These are phyloP conservation scores for Huntiella bhutanensis DNA, from an alignment of 2,329 filamentous ascomycete genomes.

Conservation along the genomic window DNA sequence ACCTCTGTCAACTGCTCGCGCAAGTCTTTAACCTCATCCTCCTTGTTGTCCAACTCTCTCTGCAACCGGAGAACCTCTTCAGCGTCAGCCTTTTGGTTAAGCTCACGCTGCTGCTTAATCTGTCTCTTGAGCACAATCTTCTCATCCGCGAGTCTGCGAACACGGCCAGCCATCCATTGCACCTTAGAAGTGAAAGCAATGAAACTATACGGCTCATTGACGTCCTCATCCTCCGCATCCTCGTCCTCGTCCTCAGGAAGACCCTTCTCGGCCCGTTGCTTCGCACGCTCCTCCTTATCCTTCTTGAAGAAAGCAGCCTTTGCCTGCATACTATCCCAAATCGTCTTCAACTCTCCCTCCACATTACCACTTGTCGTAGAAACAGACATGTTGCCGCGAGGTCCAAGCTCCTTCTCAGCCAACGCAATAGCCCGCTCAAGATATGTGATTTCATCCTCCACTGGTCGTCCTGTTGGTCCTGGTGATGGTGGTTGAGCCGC, in stretches of 20 bases:
- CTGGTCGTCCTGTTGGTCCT: slow-evolving; percentile 31
- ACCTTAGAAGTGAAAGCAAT: slow-evolving; percentile 61
- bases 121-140: slow-evolving; percentile 78
- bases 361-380: slow-evolving; percentile 32
- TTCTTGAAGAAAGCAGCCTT: slow-evolving; percentile 35
- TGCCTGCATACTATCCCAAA: slow-evolving; percentile 38
- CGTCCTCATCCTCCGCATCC: slow-evolving; percentile 40
- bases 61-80: slow-evolving; percentile 33
- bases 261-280: slow-evolving; percentile 36
- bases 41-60: slow-evolving; percentile 11
- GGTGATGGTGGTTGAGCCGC: slow-evolving; percentile 38
- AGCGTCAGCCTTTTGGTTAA: slow-evolving; percentile 71
- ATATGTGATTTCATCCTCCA: slow-evolving; percentile 50
- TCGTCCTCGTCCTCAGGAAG: slow-evolving; percentile 40
- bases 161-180: slow-evolving; percentile 56
- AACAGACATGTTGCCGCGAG: slow-evolving; percentile 6
- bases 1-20: slow-evolving; percentile 11
- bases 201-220: slow-evolving; percentile 48
- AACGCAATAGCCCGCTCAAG: slow-evolving; percentile 32
- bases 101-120: slow-evolving; percentile 84
- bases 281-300: slow-evolving; percentile 33
- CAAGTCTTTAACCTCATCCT: slow-evolving; percentile 11
- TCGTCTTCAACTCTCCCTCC: slow-evolving; percentile 30
- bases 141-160: slow-evolving; percentile 67
- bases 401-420: slow-evolving; percentile 9